phyloP scores from a whole-genome alignment of 2,329 filamentous ascomycete genomes.

The Dissoconium aciculare region DNA sequence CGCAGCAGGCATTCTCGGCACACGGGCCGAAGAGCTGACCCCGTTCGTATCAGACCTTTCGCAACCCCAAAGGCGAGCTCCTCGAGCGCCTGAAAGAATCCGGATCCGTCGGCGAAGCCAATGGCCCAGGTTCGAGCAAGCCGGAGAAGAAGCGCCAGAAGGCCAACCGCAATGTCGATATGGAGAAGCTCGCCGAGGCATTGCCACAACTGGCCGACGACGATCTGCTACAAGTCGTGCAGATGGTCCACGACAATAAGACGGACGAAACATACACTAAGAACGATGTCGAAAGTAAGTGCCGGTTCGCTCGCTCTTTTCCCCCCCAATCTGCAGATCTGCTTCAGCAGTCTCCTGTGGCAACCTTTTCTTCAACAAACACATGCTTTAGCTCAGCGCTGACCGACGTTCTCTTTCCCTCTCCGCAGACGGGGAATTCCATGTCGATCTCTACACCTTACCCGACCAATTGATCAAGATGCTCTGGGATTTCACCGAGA shows the following conservation, averaged over 20 bases:
- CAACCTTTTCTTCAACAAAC: too few species aligned
- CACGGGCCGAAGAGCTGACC: too few species aligned
- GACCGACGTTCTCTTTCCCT: too few species aligned
- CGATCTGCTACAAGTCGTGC: conserved; percentile 83
- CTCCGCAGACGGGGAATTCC: conserved; percentile 73
- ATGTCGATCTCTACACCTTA: conserved; percentile 95
- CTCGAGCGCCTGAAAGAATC: conserved; percentile 67
- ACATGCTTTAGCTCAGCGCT: too few species aligned
- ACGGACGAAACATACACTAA: conserved; percentile 86
- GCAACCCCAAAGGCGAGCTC: conserved; percentile 81
- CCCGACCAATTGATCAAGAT: conserved; percentile 78
- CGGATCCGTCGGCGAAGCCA: conserved; percentile 50
- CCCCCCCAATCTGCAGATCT: background rate
- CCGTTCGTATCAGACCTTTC: conserved; percentile 49
- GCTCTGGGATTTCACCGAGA: conserved; percentile 72
- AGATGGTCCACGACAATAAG: conserved; percentile 98
- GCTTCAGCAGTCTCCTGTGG: background rate
- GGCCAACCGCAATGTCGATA: conserved; percentile 48
- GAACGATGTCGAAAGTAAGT: conserved; percentile 79
- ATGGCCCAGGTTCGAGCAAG: conserved; percentile 46
- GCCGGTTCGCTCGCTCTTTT: background rate
- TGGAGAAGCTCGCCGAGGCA: conserved; percentile 91
- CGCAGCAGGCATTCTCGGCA: background rate
- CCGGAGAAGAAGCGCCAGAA: conserved; percentile 62
- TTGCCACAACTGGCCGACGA: conserved; percentile 83